These are phyloP conservation scores for Aspergillus kassunensis DNA, from an alignment of 495 filamentous ascomycete species.

Conservation along the genomic window DNA sequence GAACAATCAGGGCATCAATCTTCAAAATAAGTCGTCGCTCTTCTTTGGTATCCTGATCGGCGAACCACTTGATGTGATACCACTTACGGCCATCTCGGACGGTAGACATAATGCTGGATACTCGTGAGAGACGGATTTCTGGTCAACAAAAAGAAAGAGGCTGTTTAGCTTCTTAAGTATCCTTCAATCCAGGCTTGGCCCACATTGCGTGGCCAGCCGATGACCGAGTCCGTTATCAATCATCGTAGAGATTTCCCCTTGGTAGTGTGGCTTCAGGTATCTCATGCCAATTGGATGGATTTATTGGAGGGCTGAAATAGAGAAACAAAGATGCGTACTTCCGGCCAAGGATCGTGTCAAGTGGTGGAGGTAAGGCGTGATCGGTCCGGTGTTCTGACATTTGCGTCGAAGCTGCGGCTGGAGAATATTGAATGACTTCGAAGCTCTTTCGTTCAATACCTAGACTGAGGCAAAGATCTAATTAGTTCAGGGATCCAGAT, in stretches of 20 bases:
- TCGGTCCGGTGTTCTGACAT: not conserved
- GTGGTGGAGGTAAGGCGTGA: constrained; percentile 13
- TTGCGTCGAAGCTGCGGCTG: not conserved
- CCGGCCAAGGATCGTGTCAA: constrained; percentile 10
- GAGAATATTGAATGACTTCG: not conserved
- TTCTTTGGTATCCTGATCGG: constrained; percentile 37
- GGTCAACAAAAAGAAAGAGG: too few species aligned
- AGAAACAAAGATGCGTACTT: not conserved
- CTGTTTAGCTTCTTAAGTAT: not conserved
- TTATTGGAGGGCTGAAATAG: not conserved
- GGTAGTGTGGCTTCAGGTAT: not conserved
- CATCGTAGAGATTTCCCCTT: not conserved
- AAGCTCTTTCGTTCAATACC: too few species aligned
- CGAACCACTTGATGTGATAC: constrained; percentile 36
- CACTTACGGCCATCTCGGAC: constrained; percentile 18
- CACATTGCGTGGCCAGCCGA: constrained; percentile 1
- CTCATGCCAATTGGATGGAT: not conserved
- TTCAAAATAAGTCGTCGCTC: constrained; percentile 43
- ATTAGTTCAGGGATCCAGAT: too few species aligned
- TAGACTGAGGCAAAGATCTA: too few species aligned
- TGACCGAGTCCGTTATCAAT: not conserved
- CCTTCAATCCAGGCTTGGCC: not conserved
- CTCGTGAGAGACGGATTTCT: not conserved
- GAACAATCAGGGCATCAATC: constrained; percentile 40
- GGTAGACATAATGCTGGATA: constrained; percentile 6